These are phyloP conservation scores for Sequoia sempervirens DNA, from an alignment of 75 land plant species.

Conservation along the genomic window DNA sequence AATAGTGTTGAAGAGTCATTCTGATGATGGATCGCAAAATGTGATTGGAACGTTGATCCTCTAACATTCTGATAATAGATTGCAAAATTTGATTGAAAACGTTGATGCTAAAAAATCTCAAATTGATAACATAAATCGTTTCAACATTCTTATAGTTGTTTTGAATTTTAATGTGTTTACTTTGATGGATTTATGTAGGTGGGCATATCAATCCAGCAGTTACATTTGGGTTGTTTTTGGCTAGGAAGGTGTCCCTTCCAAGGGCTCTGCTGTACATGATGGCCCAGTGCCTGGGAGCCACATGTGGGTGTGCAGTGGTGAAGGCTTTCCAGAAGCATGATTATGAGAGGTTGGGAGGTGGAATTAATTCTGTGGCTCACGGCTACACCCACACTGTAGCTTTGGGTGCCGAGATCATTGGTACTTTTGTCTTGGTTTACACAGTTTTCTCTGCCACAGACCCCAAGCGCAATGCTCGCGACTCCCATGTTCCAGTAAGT, in stretches of 20 bases:
- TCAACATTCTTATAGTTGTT: no score
- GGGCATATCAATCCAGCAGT: constrained; percentile 46
- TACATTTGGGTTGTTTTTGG: constrained; percentile 35
- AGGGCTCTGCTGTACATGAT: constrained; percentile 31
- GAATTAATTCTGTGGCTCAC: constrained; percentile 24
- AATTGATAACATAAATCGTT: not conserved
- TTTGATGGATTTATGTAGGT: constrained; percentile 12
- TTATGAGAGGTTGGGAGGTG: constrained; percentile 27
- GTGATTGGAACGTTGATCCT: no score
- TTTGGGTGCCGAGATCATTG: constrained; percentile 39
- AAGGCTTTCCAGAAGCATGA: constrained; percentile 29
- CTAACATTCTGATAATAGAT: no score
- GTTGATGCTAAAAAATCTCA: no score
- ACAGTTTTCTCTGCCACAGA: constrained; percentile 21
- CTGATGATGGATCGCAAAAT: no score
- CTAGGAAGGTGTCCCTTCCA: constrained; percentile 39
- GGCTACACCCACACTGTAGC: constrained; percentile 38
- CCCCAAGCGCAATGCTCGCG: constrained; percentile 22
- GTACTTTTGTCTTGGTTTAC: constrained; percentile 26
- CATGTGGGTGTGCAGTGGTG: constrained; percentile 31
- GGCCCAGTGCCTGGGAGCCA: constrained; percentile 27
- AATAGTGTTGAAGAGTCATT: no score
- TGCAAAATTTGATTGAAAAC: no score
- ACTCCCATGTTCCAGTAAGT: constrained; percentile 31
- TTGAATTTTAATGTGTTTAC: not conserved